Percentiles rank a stretch among this genome's conserved stretches.
Evolutionary conservation across 192 early-diverging fungal genomes (phyloP).

Genomic region (Globomyces pollinis-pini): DNA sequence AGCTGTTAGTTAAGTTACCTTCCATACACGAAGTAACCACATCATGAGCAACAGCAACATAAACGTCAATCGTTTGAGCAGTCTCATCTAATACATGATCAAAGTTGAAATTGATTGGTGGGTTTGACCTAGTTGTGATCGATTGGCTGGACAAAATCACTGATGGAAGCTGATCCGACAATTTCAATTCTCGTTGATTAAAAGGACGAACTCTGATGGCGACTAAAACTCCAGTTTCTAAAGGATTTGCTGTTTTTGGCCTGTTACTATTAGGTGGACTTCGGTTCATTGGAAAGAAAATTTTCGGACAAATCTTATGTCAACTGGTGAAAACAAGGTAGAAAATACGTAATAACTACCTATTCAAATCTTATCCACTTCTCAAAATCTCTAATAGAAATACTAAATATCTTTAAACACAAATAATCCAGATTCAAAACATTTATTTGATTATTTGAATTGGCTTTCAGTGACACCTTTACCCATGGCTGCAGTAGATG

Average conservation of each 20-base stretch:
- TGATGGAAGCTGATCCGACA: background rate
- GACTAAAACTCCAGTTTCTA: background rate
- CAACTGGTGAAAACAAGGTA: too few species aligned
- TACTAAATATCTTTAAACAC: too few species aligned
- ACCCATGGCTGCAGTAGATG: conserved; percentile 93
- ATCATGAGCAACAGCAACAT: conserved; percentile 5
- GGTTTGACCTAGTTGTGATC: background rate
- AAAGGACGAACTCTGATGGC: background rate
- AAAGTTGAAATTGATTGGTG: conserved; percentile 1
- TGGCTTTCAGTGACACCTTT: conserved; percentile 53
- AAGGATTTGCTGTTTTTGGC: too few species aligned
- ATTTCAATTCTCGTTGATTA: conserved; percentile 6
- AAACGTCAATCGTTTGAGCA: background rate
- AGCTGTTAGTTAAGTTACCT: too few species aligned
- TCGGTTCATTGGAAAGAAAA: too few species aligned
- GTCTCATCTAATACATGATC: conserved; percentile 4
- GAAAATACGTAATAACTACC: too few species aligned
- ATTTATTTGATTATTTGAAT: conserved; percentile 20
- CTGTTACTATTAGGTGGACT: too few species aligned
- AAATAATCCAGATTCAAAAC: too few species aligned
- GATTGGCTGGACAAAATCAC: background rate
- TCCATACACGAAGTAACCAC: background rate
- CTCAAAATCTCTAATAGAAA: too few species aligned
- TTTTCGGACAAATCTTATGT: too few species aligned
- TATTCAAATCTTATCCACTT: too few species aligned